Conservation (phyloP, 352 stramenopile genomes). For the Phytophthora vignae region DNA sequence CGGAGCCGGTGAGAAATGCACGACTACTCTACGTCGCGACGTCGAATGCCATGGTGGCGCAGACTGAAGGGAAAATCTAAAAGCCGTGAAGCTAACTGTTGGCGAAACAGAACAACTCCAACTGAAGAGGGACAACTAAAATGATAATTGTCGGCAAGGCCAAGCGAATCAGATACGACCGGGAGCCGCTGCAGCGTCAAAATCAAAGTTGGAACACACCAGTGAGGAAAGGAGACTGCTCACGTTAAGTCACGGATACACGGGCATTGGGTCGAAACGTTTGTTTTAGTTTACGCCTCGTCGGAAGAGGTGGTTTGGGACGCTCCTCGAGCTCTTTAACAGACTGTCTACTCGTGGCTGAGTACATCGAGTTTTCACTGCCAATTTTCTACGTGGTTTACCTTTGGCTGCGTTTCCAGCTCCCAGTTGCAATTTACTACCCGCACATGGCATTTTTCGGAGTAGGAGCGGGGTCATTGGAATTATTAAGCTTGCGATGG, state of each 20-base stretch:
- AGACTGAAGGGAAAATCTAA: background rate
- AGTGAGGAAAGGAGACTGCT: background rate
- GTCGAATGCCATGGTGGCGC: background rate
- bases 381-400: conserved; percentile 19
- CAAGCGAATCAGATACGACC: background rate
- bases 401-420: conserved; percentile 2
- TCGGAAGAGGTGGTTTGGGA: conserved; percentile 2
- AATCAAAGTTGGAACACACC: background rate
- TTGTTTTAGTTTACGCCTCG: background rate
- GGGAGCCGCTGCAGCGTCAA: background rate
- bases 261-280: background rate
- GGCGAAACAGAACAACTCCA: background rate
- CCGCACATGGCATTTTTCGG: conserved; percentile 8
- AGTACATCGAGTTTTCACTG: conserved; percentile 23
- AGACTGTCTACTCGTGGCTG: conserved; percentile 19
- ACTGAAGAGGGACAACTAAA: too few species aligned
- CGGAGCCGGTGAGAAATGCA: background rate
- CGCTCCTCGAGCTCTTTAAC: conserved; percentile 6
- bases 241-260: background rate
- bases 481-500: conserved; percentile 8
- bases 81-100: background rate
- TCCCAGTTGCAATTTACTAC: conserved; percentile 26
- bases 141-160: background rate
- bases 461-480: background rate
- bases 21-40: background rate